Evolutionary conservation across 805 yeast species (phyloP).

Genomic region (Nakazawaea wyomingensis): DNA sequence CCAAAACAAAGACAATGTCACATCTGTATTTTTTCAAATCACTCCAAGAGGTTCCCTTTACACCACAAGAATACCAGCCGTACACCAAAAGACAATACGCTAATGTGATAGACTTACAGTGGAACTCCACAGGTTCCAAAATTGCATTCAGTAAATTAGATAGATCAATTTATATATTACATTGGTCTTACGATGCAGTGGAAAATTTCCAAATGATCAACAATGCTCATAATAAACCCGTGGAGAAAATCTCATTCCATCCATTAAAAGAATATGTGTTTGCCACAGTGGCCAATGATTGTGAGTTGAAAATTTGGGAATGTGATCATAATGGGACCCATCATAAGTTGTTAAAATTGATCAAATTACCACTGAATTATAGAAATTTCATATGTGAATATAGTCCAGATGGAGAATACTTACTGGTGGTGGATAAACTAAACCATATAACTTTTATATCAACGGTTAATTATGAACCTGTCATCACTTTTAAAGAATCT

Average conservation of each 20-base stretch:
- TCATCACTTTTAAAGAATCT: conserved; percentile 20
- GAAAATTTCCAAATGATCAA: conserved; percentile 32
- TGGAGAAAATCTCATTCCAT: conserved; percentile 40
- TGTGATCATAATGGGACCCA: conserved; percentile 25
- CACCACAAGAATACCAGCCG: background rate
- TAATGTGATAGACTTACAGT: conserved; percentile 31
- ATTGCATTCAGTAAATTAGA: conserved; percentile 40
- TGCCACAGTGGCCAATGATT: conserved; percentile 42
- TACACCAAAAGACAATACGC: conserved; percentile 13
- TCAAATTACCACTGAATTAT: background rate
- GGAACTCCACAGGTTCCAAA: conserved; percentile 38
- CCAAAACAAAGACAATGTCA: background rate
- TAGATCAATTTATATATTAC: conserved; percentile 29
- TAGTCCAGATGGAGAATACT: conserved; percentile 34
- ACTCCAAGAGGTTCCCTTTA: conserved; percentile 1
- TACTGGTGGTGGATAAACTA: conserved; percentile 33
- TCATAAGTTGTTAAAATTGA: conserved; percentile 13
- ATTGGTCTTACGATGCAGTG: conserved; percentile 19
- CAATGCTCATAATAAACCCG: conserved; percentile 35
- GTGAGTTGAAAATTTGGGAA: conserved; percentile 38
- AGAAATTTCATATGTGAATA: conserved; percentile 22
- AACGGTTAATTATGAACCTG: conserved; percentile 25
- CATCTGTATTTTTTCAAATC: conserved; percentile 8
- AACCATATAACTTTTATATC: conserved; percentile 26
- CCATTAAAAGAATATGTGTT: conserved; percentile 36